Evolutionary conservation across 2,329 filamentous ascomycete species (phyloP), one percentile per base, ranked within the genome.

Genomic region (Dothistroma pini): DNA sequence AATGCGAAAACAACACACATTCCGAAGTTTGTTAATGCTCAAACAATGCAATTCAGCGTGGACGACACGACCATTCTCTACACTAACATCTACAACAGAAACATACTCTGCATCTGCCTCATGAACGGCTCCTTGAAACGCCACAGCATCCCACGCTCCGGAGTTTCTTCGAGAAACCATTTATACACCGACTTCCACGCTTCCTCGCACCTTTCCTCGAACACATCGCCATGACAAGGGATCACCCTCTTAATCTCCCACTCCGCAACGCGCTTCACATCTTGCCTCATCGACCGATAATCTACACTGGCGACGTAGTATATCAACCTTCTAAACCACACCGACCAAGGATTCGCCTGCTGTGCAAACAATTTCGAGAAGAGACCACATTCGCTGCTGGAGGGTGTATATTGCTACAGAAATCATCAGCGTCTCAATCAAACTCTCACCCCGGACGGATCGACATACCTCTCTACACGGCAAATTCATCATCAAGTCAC

Each of bases 171-270:
- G 11, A 64, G 32, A 52, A 64, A 62, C 59, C 62, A 64, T 47
- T 59, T 29, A 57, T 61, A 61, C 12, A 58, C 62, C 47, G 57
- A 41, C 29, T 32, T 47, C 62, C 62, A 64, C 16, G 59, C 62
- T 35, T 55, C 57, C 16, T 53, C 50, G 3, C 56, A 59, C 19
- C 44, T 54, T 7, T 54, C 54, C 3, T 61, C 57, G 4, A 61
- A 31, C 9, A 64, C 57, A 59, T 64, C 62, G 29, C 62, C 62
- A 51, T 64, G 62, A 35, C 62, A 64, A 11, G 62, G 59, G 10
- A 61, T 38, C 32, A 64, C 59, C 22, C 59, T 32, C 31, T 59
- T 38, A 16, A 64, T 38, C 44, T 61, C 57, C 59, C 59, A 57
- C 54, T 61, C 59, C 1, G 59, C 62, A 29, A 64, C 62, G 7